Base-by-base conservation (phyloP, 805 yeast genomes). In the Schizosaccharomyces octosporus region DNA sequence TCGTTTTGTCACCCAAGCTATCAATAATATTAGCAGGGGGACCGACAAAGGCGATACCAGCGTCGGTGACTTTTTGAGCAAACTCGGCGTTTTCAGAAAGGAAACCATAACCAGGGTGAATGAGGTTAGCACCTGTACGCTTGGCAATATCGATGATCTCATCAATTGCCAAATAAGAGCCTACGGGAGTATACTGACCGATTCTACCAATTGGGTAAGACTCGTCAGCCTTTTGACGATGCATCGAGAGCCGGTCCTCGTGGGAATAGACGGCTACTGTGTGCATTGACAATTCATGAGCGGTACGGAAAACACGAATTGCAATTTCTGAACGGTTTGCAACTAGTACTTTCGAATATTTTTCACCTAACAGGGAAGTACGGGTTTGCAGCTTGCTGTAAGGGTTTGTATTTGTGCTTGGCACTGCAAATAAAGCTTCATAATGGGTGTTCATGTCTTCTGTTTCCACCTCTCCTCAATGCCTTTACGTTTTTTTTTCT, bases 191-290 rank as follows among this genome's bases (percentile, higher is more conserved):
- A 73, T 68, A 90, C 74, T 90, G 84, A 66, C 95, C 95, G 68
- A 82, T 81, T 65, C 79, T 80, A 62, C 97, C 98, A 69, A 90
- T 85, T 63, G 82, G 93, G 69, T 89, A 90, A 43, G 73, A 71
- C 64, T 71, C 73, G 62, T 71, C 73, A 61, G 73, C 73, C 70
- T 71, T 93, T 70, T 90, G 77, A 69, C 97, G 79, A 75, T 93
- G 97, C 89, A 88, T 87, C 13, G 95, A 84, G 68, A 90, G 77
- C 64, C 95, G 78, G 72, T 90, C 98, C 74, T 93, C 97, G 71
- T 90, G 95, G 43, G 97, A 88, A 73, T 88, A 90, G 70, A 90
- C 84, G 58, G 97, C 98, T 54, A 93, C 96, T 0, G 98, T 89
- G 69, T 86, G 88, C 95, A 93, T 87, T 27, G 95, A 85, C 69